These are phyloP conservation scores for Phytophthora agathidicida DNA, from an alignment of 352 stramenopile species.

Conservation along the genomic window DNA sequence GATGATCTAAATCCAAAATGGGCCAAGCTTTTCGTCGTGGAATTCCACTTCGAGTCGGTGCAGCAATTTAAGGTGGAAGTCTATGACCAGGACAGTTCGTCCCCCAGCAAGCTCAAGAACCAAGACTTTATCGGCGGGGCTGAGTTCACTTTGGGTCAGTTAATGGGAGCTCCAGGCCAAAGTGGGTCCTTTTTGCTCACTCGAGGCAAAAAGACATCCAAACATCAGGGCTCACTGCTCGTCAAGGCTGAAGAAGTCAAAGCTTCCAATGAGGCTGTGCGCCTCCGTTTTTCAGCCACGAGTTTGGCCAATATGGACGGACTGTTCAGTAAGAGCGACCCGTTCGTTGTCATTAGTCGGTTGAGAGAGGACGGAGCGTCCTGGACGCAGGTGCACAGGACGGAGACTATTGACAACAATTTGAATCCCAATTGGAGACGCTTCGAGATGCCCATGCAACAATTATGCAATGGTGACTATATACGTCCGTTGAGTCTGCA, in stretches of 20 bases:
- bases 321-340: constrained; percentile 69
- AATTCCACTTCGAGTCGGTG: constrained; percentile 87
- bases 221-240: constrained; percentile 56
- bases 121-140: constrained; percentile 79
- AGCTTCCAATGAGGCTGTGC: constrained; percentile 49
- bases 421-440: constrained; percentile 70
- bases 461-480: constrained; percentile 83
- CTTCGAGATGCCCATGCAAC: constrained; percentile 63
- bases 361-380: constrained; percentile 57
- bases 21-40: constrained; percentile 78
- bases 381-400: constrained; percentile 67
- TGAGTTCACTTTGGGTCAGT: constrained; percentile 78
- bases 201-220: constrained; percentile 41
- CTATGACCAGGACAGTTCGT: constrained; percentile 84
- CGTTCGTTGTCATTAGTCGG: constrained; percentile 63
- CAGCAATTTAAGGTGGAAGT: constrained; percentile 88
- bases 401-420: constrained; percentile 77
- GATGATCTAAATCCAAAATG: constrained; percentile 83
- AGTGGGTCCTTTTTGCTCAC: constrained; percentile 65
- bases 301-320: constrained; percentile 70
- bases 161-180: constrained; percentile 79
- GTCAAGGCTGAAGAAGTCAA: constrained; percentile 70
- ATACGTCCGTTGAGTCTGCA: constrained; percentile 73
- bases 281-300: constrained; percentile 52
- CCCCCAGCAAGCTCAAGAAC: constrained; percentile 58